Percentiles rank a stretch among this genome's conserved stretches.
These are phyloP conservation scores for Orbilia ellipsospora DNA, from an alignment of 2,329 filamentous ascomycete genomes.

Conservation along the genomic window DNA sequence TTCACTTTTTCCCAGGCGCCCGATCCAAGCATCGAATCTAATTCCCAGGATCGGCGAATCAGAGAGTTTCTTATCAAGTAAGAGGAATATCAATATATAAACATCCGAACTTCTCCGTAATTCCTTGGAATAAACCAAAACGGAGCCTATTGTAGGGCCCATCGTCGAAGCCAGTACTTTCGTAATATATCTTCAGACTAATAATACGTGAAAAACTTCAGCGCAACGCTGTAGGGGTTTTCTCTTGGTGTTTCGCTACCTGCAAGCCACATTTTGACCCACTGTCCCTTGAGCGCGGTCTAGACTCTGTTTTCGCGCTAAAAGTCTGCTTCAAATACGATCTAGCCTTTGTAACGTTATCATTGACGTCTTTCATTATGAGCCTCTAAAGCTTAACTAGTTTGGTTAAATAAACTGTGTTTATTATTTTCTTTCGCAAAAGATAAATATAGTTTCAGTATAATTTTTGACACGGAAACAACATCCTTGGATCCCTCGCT, in stretches of 20 bases:
- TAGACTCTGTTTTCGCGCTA: conserved; percentile 29
- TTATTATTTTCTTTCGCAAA: too few species aligned
- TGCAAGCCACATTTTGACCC: conserved; percentile 48
- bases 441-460: too few species aligned
- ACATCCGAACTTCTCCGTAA: conserved; percentile 38
- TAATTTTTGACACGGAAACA: too few species aligned
- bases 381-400: too few species aligned
- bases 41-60: conserved; percentile 7
- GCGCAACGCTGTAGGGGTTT: not conserved
- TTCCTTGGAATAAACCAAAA: conserved; percentile 25
- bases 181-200: too few species aligned
- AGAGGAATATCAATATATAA: conserved; percentile 7
- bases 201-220: too few species aligned
- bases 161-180: too few species aligned
- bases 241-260: conserved; percentile 16
- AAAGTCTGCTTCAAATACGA: not conserved
- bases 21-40: conserved; percentile 15
- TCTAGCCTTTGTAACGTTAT: conserved; percentile 4
- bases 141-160: not conserved
- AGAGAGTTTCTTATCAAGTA: conserved; percentile 9
- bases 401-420: too few species aligned
- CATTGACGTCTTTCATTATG: too few species aligned
- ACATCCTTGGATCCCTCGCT: too few species aligned
- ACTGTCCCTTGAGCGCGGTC: conserved; percentile 20
- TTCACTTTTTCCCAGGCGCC: conserved; percentile 19